Conservation (phyloP, 345 rosid species). For the Ceriops decandra region DNA sequence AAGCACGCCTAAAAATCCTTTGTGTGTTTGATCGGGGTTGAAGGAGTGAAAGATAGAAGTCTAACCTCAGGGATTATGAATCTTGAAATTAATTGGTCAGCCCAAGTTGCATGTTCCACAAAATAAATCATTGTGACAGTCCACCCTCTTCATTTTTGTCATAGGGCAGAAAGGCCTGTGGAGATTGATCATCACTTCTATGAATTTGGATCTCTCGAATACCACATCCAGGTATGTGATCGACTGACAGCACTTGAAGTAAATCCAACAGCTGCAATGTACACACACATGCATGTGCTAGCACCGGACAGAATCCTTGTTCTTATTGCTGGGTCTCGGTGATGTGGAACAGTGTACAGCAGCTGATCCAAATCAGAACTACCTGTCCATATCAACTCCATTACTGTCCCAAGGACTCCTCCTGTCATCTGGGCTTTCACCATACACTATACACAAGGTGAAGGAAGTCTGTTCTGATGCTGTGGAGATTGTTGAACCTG, state of each 20-base stretch:
- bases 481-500: constrained; percentile 68
- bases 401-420: constrained; percentile 48
- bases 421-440: constrained; percentile 40
- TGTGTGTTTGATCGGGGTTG: not conserved
- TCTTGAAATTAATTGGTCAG: not conserved
- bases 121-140: not conserved
- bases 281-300: no score
- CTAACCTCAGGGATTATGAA: not conserved
- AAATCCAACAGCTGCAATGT: no score
- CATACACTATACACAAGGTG: constrained; percentile 35
- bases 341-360: constrained; percentile 50
- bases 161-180: constrained; percentile 54
- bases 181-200: constrained; percentile 71
- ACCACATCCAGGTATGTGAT: constrained; percentile 62
- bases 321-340: not conserved
- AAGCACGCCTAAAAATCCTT: not conserved
- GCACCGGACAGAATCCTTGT: no score
- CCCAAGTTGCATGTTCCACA: not conserved
- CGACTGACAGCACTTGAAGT: no score
- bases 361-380: constrained; percentile 42
- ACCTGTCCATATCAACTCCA: constrained; percentile 61
- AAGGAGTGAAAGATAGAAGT: not conserved
- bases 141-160: constrained; percentile 26
- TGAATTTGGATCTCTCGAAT: constrained; percentile 75
- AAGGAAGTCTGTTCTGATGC: constrained; percentile 48